phyloP scores from a whole-genome alignment of 2,329 filamentous ascomycete genomes.

The Cercospora sp. region DNA sequence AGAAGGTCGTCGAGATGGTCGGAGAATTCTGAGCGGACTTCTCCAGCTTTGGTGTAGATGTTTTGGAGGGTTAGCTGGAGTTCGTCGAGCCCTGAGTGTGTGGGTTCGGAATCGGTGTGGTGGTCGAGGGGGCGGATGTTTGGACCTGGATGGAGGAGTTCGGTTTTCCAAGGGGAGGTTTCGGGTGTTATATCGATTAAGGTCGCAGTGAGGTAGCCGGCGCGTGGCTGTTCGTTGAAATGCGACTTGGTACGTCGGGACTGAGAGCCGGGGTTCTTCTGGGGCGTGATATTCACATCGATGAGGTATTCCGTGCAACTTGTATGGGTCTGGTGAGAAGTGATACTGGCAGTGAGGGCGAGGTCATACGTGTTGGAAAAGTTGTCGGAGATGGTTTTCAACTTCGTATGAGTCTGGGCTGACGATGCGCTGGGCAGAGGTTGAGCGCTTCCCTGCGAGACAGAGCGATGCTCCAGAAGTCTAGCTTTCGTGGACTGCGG shows the following conservation, averaged over 20 bases:
- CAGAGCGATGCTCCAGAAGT: fast-evolving
- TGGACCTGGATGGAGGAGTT: background rate
- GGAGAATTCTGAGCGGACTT: background rate
- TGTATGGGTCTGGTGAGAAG: background rate
- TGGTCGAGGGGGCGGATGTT: background rate
- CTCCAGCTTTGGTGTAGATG: conserved; percentile 9
- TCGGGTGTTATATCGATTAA: background rate
- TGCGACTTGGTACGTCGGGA: no score
- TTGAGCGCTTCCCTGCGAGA: background rate
- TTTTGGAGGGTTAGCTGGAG: background rate
- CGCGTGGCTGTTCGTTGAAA: background rate
- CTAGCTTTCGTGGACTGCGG: background rate
- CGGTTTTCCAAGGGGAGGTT: background rate
- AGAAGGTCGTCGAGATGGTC: background rate
- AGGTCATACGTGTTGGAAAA: background rate
- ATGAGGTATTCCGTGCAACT: background rate
- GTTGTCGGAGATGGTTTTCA: background rate
- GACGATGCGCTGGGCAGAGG: background rate
- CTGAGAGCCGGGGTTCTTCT: no score
- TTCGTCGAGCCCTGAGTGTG: background rate
- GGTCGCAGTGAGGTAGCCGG: background rate
- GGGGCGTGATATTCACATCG: no score
- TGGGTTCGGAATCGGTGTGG: background rate
- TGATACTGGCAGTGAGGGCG: background rate
- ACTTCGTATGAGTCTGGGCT: background rate